Percentiles rank a stretch among this genome's conserved stretches.
phyloP scores from a whole-genome alignment of 1,284 basidiomycete genomes.

The Ceratobasidium theobromae region DNA sequence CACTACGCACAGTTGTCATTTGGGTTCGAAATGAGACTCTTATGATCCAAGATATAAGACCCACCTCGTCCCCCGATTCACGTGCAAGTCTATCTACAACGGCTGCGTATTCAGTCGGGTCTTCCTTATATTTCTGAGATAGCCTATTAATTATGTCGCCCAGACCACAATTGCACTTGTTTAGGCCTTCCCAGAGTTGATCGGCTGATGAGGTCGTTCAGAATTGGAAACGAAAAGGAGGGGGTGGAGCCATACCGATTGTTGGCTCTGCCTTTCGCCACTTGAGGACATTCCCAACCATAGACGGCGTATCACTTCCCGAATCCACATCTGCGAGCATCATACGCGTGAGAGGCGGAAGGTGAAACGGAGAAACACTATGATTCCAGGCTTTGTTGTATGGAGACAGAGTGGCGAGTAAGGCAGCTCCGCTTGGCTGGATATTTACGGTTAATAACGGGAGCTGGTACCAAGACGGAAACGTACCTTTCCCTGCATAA shows the following conservation, averaged over 20 bases:
- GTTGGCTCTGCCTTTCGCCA: conserved; percentile 71
- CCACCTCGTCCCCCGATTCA: conserved; percentile 14
- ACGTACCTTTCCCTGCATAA: conserved; percentile 66
- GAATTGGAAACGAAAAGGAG: conserved; percentile 18
- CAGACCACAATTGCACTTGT: conserved; percentile 45
- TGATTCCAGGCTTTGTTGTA: conserved; percentile 68
- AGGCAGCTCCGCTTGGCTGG: conserved; percentile 20
- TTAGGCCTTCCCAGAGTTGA: conserved; percentile 68
- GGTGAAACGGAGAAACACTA: conserved; percentile 63
- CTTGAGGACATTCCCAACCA: conserved; percentile 83
- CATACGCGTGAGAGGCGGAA: conserved; percentile 78
- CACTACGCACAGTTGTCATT: too few relatives aligned
- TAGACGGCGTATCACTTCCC: conserved; percentile 89
- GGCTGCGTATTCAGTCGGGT: conserved; percentile 40
- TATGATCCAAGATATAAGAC: not conserved
- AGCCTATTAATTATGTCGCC: conserved; percentile 40
- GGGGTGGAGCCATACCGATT: conserved; percentile 51
- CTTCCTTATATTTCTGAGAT: conserved; percentile 39
- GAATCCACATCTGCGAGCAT: conserved; percentile 92
- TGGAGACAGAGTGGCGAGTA: conserved; percentile 56
- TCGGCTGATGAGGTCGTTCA: conserved; percentile 51
- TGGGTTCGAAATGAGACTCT: not conserved
- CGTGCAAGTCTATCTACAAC: conserved; percentile 38
- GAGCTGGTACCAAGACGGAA: not conserved
- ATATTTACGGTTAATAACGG: not conserved